These are phyloP conservation scores for Backusella liffmaniae DNA, from an alignment of 192 early-diverging fungal genomes.

Conservation along the genomic window DNA sequence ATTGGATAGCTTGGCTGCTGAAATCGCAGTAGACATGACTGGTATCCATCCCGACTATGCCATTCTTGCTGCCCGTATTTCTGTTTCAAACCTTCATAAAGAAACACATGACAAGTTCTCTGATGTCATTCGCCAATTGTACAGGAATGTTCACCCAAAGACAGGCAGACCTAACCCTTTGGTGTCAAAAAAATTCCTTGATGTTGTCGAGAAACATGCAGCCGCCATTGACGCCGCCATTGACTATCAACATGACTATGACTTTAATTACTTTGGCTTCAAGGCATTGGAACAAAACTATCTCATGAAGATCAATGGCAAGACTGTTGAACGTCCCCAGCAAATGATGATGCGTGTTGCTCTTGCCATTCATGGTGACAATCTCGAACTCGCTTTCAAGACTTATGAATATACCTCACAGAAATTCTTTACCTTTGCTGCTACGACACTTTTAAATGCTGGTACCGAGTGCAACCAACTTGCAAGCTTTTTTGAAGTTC, in stretches of 20 bases:
- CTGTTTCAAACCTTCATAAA: slow-evolving; percentile 92
- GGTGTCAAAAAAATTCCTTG: slow-evolving; percentile 73
- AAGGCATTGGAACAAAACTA: slow-evolving; percentile 96
- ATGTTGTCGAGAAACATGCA: slow-evolving; percentile 61
- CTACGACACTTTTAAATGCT: slow-evolving; percentile 95
- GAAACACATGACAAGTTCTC: slow-evolving; percentile 80
- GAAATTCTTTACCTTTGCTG: slow-evolving; percentile 95
- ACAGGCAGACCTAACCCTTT: slow-evolving; percentile 78
- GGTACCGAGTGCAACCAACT: slow-evolving; percentile 93
- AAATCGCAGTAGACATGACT: slow-evolving; percentile 84
- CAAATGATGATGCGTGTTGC: slow-evolving; percentile 98
- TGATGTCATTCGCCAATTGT: slow-evolving; percentile 75
- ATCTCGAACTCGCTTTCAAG: slow-evolving; percentile 86
- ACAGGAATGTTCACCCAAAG: slow-evolving; percentile 86
- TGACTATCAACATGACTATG: slow-evolving; percentile 93
- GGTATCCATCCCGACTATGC: slow-evolving; percentile 96
- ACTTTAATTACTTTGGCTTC: slow-evolving; percentile 98
- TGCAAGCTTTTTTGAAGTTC: slow-evolving; percentile 89
- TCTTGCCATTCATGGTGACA: slow-evolving; percentile 91
- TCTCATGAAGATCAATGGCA: slow-evolving; percentile 78
- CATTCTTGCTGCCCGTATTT: slow-evolving; percentile 92
- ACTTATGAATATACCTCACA: slow-evolving; percentile 91
- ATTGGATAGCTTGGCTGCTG: slow-evolving; percentile 95
- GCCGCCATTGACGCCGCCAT: slow-evolving; percentile 86
- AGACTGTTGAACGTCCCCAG: slow-evolving; percentile 89